Evolutionary conservation across 805 yeast species (phyloP).

Genomic region (Kodamaea restingae): DNA sequence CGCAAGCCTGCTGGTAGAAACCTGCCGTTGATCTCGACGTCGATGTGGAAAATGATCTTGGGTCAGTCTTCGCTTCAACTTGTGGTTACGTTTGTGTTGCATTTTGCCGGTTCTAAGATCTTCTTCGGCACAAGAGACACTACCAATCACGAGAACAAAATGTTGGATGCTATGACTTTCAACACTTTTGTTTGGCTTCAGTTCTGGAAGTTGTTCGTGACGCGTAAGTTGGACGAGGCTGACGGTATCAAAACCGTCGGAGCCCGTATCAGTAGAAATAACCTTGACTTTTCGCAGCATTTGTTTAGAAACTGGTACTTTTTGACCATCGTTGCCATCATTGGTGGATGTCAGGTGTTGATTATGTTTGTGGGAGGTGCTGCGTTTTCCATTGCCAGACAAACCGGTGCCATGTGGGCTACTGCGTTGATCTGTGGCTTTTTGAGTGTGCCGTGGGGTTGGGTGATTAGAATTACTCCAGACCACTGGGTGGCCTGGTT

Average conservation of each 20-base stretch:
- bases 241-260: conserved; percentile 57
- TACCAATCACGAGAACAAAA: conserved; percentile 46
- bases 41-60: conserved; percentile 98
- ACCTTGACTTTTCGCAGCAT: conserved; percentile 80
- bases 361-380: conserved; percentile 98
- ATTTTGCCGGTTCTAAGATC: conserved; percentile 68
- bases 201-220: conserved; percentile 86
- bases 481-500: conserved; percentile 64
- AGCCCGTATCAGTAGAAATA: conserved; percentile 57
- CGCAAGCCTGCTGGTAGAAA: conserved; percentile 81
- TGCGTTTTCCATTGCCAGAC: conserved; percentile 79
- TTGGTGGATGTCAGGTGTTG: conserved; percentile 79
- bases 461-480: conserved; percentile 73
- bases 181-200: conserved; percentile 98
- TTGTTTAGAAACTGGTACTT: conserved; percentile 81
- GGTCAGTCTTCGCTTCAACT: conserved; percentile 84
- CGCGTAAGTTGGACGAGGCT: conserved; percentile 87
- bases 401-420: conserved; percentile 86
- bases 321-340: conserved; percentile 62
- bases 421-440: conserved; percentile 80
- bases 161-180: conserved; percentile 81
- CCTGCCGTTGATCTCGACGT: conserved; percentile 73
- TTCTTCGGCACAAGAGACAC: conserved; percentile 44
- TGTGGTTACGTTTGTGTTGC: conserved; percentile 70
- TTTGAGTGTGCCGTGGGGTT: conserved; percentile 76